A percentile compares a stretch with the other conserved stretches of the same genome.
These are phyloP conservation scores for Panicum virgatum DNA, from an alignment of 202 grass and related monocot species.

Conservation along the genomic window DNA sequence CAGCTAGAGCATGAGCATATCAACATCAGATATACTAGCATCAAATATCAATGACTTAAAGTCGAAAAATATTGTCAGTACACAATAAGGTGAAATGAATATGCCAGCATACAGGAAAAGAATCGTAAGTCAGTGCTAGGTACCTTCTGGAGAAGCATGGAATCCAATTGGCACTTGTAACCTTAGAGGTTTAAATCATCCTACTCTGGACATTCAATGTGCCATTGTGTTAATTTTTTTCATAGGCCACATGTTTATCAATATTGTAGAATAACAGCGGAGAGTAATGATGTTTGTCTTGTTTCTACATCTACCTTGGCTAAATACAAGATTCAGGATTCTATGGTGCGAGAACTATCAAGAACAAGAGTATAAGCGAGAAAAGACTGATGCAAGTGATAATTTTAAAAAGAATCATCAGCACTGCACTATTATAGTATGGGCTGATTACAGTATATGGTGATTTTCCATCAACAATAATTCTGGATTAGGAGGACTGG, in stretches of 20 bases:
- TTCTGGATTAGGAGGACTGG: too few species aligned
- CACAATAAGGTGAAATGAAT: not conserved
- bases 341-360: not conserved
- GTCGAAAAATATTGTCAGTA: not conserved
- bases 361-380: not conserved
- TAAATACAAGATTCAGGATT: not conserved
- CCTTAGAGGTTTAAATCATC: not conserved
- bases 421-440: not conserved
- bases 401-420: not conserved
- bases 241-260: not conserved
- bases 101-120: not conserved
- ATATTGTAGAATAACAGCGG: not conserved
- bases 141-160: not conserved
- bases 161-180: not conserved
- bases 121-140: not conserved
- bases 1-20: not conserved
- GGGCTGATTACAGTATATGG: not conserved
- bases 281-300: not conserved
- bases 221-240: too few species aligned
- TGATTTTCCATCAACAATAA: too few species aligned
- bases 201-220: not conserved
- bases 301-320: not conserved
- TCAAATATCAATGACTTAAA: not conserved
- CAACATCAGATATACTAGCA: not conserved
- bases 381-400: not conserved